Conservation (phyloP, 495 filamentous ascomycete genomes). For the Penicillium ochrochloron region DNA sequence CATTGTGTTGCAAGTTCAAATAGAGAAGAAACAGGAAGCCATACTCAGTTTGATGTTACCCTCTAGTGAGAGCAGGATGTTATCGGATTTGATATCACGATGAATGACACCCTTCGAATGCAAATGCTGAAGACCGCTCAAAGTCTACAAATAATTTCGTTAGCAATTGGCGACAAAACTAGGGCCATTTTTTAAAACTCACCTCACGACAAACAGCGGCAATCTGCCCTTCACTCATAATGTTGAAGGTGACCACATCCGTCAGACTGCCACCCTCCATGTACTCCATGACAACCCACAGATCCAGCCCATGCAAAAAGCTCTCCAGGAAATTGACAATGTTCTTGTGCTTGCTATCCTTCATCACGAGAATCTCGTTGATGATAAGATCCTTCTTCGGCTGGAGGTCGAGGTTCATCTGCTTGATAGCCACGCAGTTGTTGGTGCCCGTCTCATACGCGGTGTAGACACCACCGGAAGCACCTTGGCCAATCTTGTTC, state of each 20-base stretch:
- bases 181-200: too few species aligned
- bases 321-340: slow-evolving; percentile 99
- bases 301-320: slow-evolving; percentile 81
- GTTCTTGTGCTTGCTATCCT: slow-evolving; percentile 96
- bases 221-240: slow-evolving; percentile 97
- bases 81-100: slow-evolving; percentile 94
- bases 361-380: slow-evolving; percentile 99
- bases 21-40: slow-evolving; percentile 37
- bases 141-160: slow-evolving; percentile 55
- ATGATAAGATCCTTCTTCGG: slow-evolving; percentile 99
- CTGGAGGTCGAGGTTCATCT: slow-evolving; percentile 98
- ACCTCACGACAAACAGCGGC: slow-evolving; percentile 92
- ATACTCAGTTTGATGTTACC: slow-evolving; percentile 97
- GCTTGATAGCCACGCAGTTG: slow-evolving; percentile 94
- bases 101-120: slow-evolving; percentile 94
- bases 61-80: slow-evolving; percentile 91
- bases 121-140: slow-evolving; percentile 90
- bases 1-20: slow-evolving; percentile 5
- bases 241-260: slow-evolving; percentile 98
- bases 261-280: slow-evolving; percentile 99
- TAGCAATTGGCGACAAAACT: too few species aligned
- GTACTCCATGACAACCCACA: slow-evolving; percentile 99
- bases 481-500: slow-evolving; percentile 96
- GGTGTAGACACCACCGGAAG: slow-evolving; percentile 93
- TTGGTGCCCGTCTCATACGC: slow-evolving; percentile 85